Conservation (phyloP, 768 basidiomycete genomes). For the Lactifluus pinguis region DNA sequence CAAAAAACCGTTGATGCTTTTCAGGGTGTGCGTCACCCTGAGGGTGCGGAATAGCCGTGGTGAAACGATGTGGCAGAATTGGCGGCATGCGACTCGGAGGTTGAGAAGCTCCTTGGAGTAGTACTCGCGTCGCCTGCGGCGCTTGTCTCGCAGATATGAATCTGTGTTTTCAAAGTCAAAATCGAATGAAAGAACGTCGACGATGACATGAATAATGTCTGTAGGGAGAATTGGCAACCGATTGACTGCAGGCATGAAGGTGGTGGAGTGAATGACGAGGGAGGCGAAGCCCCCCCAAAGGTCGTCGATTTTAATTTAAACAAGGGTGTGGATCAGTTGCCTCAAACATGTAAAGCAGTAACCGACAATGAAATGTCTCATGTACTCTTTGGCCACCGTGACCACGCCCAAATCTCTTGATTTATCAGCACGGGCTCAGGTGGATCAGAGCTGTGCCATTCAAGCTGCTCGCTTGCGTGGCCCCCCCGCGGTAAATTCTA, state of each 20-base stretch:
- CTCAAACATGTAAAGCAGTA: too few species aligned
- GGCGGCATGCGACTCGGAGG: slow-evolving; percentile 3
- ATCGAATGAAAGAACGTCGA: neutral
- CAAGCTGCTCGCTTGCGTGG: too few species aligned
- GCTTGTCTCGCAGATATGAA: neutral
- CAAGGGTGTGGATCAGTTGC: too few species aligned
- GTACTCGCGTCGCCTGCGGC: neutral
- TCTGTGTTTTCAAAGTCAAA: slow-evolving; percentile 2
- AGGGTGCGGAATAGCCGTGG: slow-evolving; percentile 4
- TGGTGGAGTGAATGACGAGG: neutral
- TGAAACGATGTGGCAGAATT: slow-evolving; percentile 2
- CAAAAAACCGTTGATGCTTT: slow-evolving; percentile 4
- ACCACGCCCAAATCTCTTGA: too few species aligned
- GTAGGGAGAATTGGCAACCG: neutral
- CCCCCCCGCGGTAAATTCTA: neutral
- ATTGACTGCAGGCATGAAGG: neutral
- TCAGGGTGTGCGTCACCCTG: slow-evolving; percentile 4
- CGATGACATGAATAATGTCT: slow-evolving; percentile 8
- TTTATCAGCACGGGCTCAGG: too few species aligned
- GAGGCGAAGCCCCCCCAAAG: neutral
- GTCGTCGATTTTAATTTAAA: neutral
- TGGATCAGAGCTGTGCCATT: too few species aligned
- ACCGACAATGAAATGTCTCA: too few species aligned
- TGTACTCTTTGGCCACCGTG: too few species aligned
- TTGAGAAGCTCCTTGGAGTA: neutral